These are phyloP conservation scores for Arachis monticola DNA, from an alignment of 331 rosid genomes.

Conservation along the genomic window DNA sequence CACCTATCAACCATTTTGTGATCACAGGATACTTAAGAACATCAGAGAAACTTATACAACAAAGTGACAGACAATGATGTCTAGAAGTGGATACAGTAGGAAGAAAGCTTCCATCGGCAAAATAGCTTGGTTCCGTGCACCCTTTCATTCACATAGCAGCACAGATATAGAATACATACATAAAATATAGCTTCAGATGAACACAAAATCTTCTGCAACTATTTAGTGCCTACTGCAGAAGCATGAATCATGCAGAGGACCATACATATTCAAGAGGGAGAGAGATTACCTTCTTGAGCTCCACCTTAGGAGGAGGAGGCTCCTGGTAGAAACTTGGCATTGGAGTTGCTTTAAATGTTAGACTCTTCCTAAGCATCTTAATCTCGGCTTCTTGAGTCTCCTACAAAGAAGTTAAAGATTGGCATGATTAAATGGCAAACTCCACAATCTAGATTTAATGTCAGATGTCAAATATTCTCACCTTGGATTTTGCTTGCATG, in stretches of 20 bases:
- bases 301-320: constrained; percentile 92
- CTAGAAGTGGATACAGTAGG: constrained; percentile 6
- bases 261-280: neutral
- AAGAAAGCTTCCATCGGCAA: constrained; percentile 35
- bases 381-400: constrained; percentile 94
- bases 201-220: neutral
- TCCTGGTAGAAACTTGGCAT: constrained; percentile 98
- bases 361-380: constrained; percentile 86
- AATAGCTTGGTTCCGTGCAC: neutral
- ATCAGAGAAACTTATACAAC: neutral
- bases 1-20: constrained; percentile 10
- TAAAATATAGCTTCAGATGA: constrained; percentile 21
- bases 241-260: neutral
- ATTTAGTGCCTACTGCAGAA: constrained; percentile 23
- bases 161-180: constrained; percentile 9
- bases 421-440: constrained; percentile 20
- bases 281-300: constrained; percentile 78
- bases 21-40: constrained; percentile 11
- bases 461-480: constrained; percentile 41
- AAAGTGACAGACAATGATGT: neutral
- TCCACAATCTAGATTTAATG: constrained; percentile 15
- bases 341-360: constrained; percentile 92
- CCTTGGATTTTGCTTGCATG: constrained; percentile 91
- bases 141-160: constrained; percentile 8
- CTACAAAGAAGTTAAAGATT: constrained; percentile 48